phyloP scores from a whole-genome alignment of 345 rosid species.

The Theobroma cacao region DNA sequence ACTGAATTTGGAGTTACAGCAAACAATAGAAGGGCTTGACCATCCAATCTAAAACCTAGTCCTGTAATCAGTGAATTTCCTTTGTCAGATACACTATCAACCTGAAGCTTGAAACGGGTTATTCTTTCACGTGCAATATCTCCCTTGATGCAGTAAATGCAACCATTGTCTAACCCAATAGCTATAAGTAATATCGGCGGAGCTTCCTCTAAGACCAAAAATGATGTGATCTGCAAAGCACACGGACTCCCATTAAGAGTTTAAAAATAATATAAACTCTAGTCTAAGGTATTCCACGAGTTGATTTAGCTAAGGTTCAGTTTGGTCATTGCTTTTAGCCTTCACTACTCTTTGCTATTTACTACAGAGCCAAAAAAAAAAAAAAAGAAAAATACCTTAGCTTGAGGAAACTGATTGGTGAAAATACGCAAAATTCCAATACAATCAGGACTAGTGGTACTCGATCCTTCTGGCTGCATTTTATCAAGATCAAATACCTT shows the following conservation, averaged over 20 bases:
- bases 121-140: conserved; percentile 96
- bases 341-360: not conserved
- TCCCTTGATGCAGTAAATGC: conserved; percentile 90
- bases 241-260: conserved; percentile 15
- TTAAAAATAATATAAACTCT: not conserved
- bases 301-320: not conserved
- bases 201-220: conserved; percentile 91
- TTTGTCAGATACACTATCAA: conserved; percentile 42
- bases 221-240: conserved; percentile 78
- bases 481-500: conserved; percentile 93
- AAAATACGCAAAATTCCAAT: conserved; percentile 84
- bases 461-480: conserved; percentile 81
- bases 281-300: not conserved
- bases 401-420: conserved; percentile 91
- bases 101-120: conserved; percentile 82
- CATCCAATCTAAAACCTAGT: conserved; percentile 85
- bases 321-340: not conserved
- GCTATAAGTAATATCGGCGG: conserved; percentile 92
- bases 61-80: conserved; percentile 58
- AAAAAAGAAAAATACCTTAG: conserved; percentile 53
- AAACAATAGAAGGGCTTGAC: conserved; percentile 81
- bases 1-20: conserved; percentile 81
- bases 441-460: conserved; percentile 69
- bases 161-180: conserved; percentile 82
- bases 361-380: not conserved